Percentiles rank a stretch among this genome's conserved stretches.
Evolutionary conservation across 441 rosid genomes (phyloP).

Genomic region (Omphalea diandra): DNA sequence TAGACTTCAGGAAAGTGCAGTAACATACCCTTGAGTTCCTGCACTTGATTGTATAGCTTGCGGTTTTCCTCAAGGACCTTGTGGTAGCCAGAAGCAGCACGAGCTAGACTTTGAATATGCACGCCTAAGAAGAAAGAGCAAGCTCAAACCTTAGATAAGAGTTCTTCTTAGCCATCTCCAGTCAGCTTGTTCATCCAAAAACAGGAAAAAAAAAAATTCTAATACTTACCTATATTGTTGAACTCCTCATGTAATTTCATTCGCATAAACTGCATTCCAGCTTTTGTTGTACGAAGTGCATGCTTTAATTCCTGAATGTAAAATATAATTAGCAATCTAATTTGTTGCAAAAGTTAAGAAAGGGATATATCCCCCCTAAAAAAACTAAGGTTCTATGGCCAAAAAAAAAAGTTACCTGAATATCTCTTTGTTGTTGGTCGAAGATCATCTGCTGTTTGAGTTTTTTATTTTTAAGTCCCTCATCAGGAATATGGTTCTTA

Average conservation of each 20-base stretch:
- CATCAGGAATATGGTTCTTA: slow-evolving; percentile 38
- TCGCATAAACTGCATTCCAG: slow-evolving; percentile 88
- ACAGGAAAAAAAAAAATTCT: background rate
- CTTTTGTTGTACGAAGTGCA: slow-evolving; percentile 63
- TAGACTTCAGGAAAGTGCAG: slow-evolving; percentile 8
- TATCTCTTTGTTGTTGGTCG: slow-evolving; percentile 70
- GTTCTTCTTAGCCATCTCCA: background rate
- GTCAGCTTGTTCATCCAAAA: background rate
- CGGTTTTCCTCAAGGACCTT: slow-evolving; percentile 88
- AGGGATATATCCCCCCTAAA: slow-evolving; percentile 1
- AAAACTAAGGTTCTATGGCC: no score
- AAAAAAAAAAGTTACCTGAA: slow-evolving; percentile 66
- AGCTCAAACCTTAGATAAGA: slow-evolving; percentile 14
- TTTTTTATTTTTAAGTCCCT: slow-evolving; percentile 47
- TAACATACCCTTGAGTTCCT: slow-evolving; percentile 85
- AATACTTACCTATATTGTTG: slow-evolving; percentile 60
- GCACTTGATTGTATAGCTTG: slow-evolving; percentile 83
- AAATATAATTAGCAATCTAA: slow-evolving; percentile 15
- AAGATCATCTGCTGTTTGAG: slow-evolving; percentile 54
- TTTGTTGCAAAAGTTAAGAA: slow-evolving; percentile 14
- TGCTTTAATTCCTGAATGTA: slow-evolving; percentile 65
- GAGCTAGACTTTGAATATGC: slow-evolving; percentile 77
- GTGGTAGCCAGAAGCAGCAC: slow-evolving; percentile 88
- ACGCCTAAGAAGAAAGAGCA: slow-evolving; percentile 45
- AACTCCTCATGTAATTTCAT: slow-evolving; percentile 84